These are phyloP conservation scores for Beta corolliflora DNA, from an alignment of 179 eudicot genomes.

Conservation along the genomic window DNA sequence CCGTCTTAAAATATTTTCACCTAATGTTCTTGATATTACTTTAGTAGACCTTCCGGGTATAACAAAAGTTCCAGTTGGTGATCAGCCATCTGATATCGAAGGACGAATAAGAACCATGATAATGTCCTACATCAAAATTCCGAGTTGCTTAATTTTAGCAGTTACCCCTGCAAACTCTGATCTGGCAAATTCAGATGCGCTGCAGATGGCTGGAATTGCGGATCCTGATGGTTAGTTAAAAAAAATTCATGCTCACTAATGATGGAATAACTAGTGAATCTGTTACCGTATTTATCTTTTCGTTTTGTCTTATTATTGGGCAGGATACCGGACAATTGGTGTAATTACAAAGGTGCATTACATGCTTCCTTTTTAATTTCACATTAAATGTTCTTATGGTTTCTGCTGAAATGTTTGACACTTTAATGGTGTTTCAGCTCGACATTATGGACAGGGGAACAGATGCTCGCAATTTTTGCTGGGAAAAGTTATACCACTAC, in stretches of 20 bases:
- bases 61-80: slow-evolving; percentile 99
- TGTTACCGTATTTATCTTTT: neutral
- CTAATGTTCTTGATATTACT: slow-evolving; percentile 94
- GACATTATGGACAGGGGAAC: slow-evolving; percentile 99
- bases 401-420: neutral
- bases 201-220: slow-evolving; percentile 92
- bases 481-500: slow-evolving; percentile 96
- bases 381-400: neutral
- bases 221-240: slow-evolving; percentile 82
- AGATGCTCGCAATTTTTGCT: slow-evolving; percentile 97
- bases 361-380: neutral
- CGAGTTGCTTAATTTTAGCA: slow-evolving; percentile 83
- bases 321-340: slow-evolving; percentile 97
- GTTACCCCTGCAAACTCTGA: slow-evolving; percentile 98
- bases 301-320: neutral
- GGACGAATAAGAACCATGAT: slow-evolving; percentile 90
- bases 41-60: slow-evolving; percentile 97
- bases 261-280: no score
- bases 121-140: slow-evolving; percentile 66
- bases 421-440: slow-evolving; percentile 52
- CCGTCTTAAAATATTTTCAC: slow-evolving; percentile 80
- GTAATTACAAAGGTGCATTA: slow-evolving; percentile 87
- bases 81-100: slow-evolving; percentile 96
- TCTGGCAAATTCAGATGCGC: slow-evolving; percentile 96
- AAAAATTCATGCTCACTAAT: no score